Percentiles rank a stretch among this genome's conserved stretches.
These are phyloP conservation scores for Pelargonium nanum DNA, from an alignment of 345 rosid genomes.

Conservation along the genomic window DNA sequence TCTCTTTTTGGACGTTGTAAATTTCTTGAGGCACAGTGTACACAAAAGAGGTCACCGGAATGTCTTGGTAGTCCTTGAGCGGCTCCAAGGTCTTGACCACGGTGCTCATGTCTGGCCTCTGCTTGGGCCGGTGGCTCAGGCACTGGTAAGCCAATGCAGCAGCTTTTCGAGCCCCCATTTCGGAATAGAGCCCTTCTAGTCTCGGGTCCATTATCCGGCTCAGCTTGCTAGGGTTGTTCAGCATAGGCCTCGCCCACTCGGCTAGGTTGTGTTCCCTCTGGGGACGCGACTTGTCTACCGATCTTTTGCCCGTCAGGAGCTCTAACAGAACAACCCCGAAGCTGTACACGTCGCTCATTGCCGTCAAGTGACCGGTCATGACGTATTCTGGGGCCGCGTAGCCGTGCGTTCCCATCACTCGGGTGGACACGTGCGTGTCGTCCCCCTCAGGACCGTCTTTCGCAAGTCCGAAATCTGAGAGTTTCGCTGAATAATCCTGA, in stretches of 20 bases:
- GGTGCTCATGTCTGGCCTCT: conserved; percentile 51
- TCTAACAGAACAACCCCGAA: conserved; percentile 61
- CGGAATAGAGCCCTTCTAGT: conserved; percentile 84
- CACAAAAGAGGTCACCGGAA: conserved; percentile 53
- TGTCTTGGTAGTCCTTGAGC: conserved; percentile 46
- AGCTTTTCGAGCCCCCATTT: conserved; percentile 61
- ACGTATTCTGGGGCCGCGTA: not conserved
- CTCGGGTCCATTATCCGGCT: conserved; percentile 73
- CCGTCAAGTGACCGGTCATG: conserved; percentile 41
- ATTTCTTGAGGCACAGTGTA: conserved; percentile 37
- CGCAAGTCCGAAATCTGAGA: not conserved
- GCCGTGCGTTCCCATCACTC: not conserved
- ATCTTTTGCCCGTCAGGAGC: conserved; percentile 51
- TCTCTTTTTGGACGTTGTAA: not conserved
- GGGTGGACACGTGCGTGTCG: not conserved
- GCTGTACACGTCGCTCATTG: conserved; percentile 63
- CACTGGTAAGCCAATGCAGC: conserved; percentile 76
- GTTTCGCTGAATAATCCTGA: not conserved
- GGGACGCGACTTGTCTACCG: conserved; percentile 47
- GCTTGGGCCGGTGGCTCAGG: conserved; percentile 71
- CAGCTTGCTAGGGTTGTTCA: conserved; percentile 54
- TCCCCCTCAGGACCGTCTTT: not conserved
- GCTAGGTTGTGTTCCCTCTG: conserved; percentile 47
- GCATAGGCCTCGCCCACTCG: conserved; percentile 68
- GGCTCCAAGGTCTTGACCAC: conserved; percentile 55